A percentile compares a stretch with the other conserved stretches of the same genome.
phyloP scores from a whole-genome alignment of 805 yeast species.

The Pichia phayaonensis region DNA sequence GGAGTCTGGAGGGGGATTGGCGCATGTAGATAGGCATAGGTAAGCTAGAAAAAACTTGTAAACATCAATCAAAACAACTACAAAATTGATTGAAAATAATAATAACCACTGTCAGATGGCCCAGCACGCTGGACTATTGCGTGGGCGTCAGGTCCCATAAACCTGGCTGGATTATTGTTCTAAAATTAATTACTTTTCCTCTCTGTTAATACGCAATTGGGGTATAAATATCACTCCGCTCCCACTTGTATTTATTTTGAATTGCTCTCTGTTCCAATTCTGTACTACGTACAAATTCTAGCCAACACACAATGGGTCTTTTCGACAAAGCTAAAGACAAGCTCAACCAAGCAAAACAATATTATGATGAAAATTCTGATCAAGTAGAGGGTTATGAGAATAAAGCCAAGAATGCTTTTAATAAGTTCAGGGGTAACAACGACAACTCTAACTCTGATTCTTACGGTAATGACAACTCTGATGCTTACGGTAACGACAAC shows the following conservation, averaged over 20 bases:
- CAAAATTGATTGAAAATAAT: too few species aligned
- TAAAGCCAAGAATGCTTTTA: constrained; percentile 4
- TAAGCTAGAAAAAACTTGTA: too few species aligned
- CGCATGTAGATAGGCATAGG: too few species aligned
- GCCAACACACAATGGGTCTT: constrained; percentile 14
- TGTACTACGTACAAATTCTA: neutral
- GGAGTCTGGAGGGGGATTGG: too few species aligned
- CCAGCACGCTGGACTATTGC: too few species aligned
- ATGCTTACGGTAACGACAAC: constrained; percentile 26
- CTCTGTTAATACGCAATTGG: neutral
- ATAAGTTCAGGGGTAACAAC: constrained; percentile 16
- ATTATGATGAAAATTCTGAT: constrained; percentile 2
- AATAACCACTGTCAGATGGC: too few species aligned
- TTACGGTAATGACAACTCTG: constrained; percentile 24
- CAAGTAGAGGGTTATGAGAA: neutral
- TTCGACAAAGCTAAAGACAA: constrained; percentile 3
- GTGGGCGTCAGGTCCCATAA: too few species aligned
- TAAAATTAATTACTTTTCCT: neutral
- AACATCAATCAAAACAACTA: too few species aligned
- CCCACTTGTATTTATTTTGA: neutral
- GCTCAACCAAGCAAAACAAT: neutral
- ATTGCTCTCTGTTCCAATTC: neutral
- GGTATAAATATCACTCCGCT: neutral
- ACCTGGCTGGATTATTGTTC: neutral
- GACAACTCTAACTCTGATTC: constrained; percentile 14